Base-by-base conservation (phyloP, 352 stramenopile species). In the Phytophthora multivora region DNA sequence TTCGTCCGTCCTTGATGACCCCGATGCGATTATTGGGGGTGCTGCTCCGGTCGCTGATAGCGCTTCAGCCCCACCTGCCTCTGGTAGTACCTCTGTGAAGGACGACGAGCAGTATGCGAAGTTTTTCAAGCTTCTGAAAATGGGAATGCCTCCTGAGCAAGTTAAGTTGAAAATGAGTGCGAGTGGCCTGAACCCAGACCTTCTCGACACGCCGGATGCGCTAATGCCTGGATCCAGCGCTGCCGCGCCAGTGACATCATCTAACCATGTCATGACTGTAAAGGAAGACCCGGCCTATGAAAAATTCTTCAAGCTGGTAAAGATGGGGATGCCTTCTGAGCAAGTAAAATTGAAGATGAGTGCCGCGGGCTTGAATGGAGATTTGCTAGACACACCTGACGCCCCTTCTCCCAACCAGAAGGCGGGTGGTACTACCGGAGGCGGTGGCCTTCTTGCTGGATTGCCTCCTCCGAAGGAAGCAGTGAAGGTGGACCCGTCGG, bases 111-210 rank as follows among this genome's bases (percentile, higher is more conserved):
- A 71, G 36, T 98, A 98, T 58, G 71, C 74, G 5, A 98, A 98
- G 71, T 99, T 98, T 70, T 98, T 98, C 70, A 98, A 98, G 61
- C 95, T 99, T 73, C 52, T 88, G 11, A 98, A 97, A 58, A 95
- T 99, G 76, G 95, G 94, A 18, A 96, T 99, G 85, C 97, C 97
- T 8, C 63, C 87, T 25, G 87, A 95, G 40, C 95, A 97, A 43
- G 93, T 98, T 16, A 97, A 98, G 59, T 66, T 98, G 63, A 98
- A 98, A 48, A 98, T 98, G 93, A 93, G 77, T 19, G 81, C 91
- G 23, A 95, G 98, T 74, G 91, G 91, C 8, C 61, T 98, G 23
- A 88, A 99, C 59, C 81, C 93, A 4, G 73, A 76, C 12, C 61
- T 98, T 12, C 83, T 99, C 45, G 95, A 99, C 61, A 93, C 79